Conservation (phyloP, 1,139 yeast genomes). For the Yamadazyma friedrichii region DNA sequence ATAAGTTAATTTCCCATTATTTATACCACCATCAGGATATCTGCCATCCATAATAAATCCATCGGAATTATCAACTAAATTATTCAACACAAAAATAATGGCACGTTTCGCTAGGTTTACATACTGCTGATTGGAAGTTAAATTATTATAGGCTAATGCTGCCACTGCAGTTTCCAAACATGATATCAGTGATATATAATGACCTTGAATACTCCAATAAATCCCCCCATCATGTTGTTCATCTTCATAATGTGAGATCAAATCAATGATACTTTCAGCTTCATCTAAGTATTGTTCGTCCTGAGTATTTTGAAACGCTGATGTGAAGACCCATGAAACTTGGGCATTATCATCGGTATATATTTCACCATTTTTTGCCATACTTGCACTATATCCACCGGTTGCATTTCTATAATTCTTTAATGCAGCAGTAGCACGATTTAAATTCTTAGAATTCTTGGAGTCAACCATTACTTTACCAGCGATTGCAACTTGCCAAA, state of each 20-base stretch:
- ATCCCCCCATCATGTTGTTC: slow-evolving; percentile 27
- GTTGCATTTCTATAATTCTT: slow-evolving; percentile 19
- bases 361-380: slow-evolving; percentile 27
- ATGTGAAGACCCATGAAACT: slow-evolving; percentile 30
- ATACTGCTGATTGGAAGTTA: slow-evolving; percentile 5
- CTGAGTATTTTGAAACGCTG: slow-evolving; percentile 21
- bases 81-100: slow-evolving; percentile 24
- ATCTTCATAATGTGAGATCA: slow-evolving; percentile 16
- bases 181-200: slow-evolving; percentile 36
- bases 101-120: slow-evolving; percentile 19
- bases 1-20: slow-evolving; percentile 36
- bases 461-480: slow-evolving; percentile 22
- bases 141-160: slow-evolving; percentile 25
- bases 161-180: slow-evolving; percentile 36
- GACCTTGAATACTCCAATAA: slow-evolving; percentile 26
- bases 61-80: slow-evolving; percentile 28
- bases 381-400: slow-evolving; percentile 34
- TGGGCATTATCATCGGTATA: slow-evolving; percentile 39
- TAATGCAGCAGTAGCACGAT: slow-evolving; percentile 15
- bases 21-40: slow-evolving; percentile 20
- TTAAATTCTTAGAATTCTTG: slow-evolving; percentile 13
- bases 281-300: slow-evolving; percentile 10
- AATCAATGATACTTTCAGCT: slow-evolving; percentile 8
- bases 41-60: slow-evolving; percentile 33
- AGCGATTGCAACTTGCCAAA: slow-evolving; percentile 29